Evolutionary conservation across 495 filamentous ascomycete species (phyloP).

Genomic region (Beverwykella pulmonaria): DNA sequence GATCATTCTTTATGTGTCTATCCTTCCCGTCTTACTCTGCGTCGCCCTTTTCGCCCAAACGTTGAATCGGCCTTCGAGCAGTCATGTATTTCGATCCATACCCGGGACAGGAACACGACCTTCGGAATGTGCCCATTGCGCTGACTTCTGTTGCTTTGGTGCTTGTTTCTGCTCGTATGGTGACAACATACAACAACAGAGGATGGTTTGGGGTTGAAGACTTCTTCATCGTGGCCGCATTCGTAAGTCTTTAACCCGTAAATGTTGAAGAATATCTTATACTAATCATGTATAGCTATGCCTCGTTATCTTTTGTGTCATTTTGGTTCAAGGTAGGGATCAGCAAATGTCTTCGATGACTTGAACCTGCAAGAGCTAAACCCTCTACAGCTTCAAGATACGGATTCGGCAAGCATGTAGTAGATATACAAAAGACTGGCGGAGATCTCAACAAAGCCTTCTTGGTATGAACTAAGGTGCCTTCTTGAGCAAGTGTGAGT

Average conservation of each 20-base stretch:
- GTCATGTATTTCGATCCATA: background rate
- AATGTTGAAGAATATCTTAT: background rate
- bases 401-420: conserved; percentile 7
- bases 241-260: background rate
- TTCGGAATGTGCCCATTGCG: background rate
- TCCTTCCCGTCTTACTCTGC: background rate
- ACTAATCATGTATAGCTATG: background rate
- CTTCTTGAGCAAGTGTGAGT: background rate
- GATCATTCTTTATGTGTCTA: too few relatives aligned
- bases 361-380: background rate
- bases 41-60: background rate
- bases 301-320: conserved; percentile 3
- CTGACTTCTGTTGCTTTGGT: background rate
- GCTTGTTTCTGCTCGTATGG: background rate
- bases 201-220: conserved; percentile 1
- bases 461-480: background rate
- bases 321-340: conserved; percentile 2
- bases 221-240: background rate
- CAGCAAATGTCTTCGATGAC: background rate
- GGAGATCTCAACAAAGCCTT: conserved; percentile 1
- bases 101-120: background rate
- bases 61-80: background rate
- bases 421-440: conserved; percentile 1
- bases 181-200: background rate
- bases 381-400: conserved; percentile 1